phyloP scores from a whole-genome alignment of 1,284 basidiomycete species.

The Anthracocystis walkeri region DNA sequence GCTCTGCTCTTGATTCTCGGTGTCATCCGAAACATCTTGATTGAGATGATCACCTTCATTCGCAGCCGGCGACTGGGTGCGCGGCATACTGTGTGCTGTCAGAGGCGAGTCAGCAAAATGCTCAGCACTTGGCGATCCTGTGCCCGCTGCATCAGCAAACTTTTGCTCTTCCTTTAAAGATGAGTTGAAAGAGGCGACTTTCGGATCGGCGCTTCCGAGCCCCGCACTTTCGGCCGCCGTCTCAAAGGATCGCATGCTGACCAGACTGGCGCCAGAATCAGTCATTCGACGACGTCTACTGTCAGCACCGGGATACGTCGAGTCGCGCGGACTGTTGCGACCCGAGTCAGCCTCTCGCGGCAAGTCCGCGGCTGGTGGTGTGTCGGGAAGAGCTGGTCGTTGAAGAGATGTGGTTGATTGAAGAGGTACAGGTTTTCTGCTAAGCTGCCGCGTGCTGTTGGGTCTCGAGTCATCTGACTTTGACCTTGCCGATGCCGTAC shows the following conservation, averaged over 20 bases:
- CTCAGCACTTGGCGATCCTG: conserved; percentile 3
- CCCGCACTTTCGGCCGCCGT: conserved; percentile 52
- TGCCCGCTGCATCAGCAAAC: not conserved
- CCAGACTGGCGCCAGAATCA: conserved; percentile 42
- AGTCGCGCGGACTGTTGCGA: conserved; percentile 38
- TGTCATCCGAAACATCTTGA: not conserved
- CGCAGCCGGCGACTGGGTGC: not conserved
- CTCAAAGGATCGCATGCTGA: conserved; percentile 50
- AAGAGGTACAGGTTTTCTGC: conserved; percentile 2
- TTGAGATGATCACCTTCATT: not conserved
- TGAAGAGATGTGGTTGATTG: not conserved
- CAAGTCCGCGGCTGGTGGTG: conserved; percentile 10
- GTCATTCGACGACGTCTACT: conserved; percentile 20
- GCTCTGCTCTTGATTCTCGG: conserved; percentile 31
- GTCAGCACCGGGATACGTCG: conserved; percentile 20
- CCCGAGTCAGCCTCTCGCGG: conserved; percentile 12
- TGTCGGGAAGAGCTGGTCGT: not conserved
- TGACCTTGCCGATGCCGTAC: not conserved
- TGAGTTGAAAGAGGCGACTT: conserved; percentile 11
- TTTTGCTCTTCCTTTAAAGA: conserved; percentile 4
- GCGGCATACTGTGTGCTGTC: not conserved
- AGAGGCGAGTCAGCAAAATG: not conserved
- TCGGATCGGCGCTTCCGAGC: conserved; percentile 28
- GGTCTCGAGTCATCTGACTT: not conserved
- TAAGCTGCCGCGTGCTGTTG: not conserved